These are phyloP conservation scores for Drosera spatulata DNA, from an alignment of 179 eudicot species.

Conservation along the genomic window DNA sequence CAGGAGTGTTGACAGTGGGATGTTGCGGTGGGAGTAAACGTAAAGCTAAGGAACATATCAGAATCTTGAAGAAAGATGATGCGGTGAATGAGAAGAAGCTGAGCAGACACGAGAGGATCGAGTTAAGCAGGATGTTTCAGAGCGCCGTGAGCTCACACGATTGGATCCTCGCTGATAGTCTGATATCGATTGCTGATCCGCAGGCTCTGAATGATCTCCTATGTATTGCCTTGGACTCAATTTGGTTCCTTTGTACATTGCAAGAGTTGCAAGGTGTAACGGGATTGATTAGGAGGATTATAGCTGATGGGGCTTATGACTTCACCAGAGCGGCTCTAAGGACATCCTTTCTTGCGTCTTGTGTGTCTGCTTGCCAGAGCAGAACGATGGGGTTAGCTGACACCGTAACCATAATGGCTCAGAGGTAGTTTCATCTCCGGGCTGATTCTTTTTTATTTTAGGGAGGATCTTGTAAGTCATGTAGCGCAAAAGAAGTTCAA, in stretches of 20 bases:
- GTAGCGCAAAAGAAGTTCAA: too few species aligned
- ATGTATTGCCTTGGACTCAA: constrained; percentile 84
- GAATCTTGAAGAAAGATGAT: constrained; percentile 20
- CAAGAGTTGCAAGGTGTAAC: constrained; percentile 65
- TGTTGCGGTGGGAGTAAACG: constrained; percentile 26
- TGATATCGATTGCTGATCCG: constrained; percentile 65
- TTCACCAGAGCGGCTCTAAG: constrained; percentile 94
- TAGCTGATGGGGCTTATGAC: constrained; percentile 77
- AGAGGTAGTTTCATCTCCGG: constrained; percentile 35
- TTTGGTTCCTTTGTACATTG: constrained; percentile 77
- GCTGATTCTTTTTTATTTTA: too few species aligned
- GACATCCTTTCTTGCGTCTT: constrained; percentile 93
- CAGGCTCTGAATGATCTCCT: constrained; percentile 81
- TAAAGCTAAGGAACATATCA: too few species aligned
- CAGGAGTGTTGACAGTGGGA: constrained; percentile 19
- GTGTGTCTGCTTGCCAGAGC: constrained; percentile 96
- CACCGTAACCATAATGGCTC: constrained; percentile 88
- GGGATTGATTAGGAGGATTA: constrained; percentile 57
- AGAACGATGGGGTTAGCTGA: constrained; percentile 89
- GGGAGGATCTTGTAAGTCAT: too few species aligned
- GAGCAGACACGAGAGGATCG: constrained; percentile 77
- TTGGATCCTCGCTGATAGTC: constrained; percentile 75
- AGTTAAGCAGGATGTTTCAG: constrained; percentile 65
- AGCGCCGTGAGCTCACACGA: constrained; percentile 79
- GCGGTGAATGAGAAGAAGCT: constrained; percentile 52